These are phyloP conservation scores for Zea luxurians DNA, from an alignment of 176 grass and related monocot genomes.

Conservation along the genomic window DNA sequence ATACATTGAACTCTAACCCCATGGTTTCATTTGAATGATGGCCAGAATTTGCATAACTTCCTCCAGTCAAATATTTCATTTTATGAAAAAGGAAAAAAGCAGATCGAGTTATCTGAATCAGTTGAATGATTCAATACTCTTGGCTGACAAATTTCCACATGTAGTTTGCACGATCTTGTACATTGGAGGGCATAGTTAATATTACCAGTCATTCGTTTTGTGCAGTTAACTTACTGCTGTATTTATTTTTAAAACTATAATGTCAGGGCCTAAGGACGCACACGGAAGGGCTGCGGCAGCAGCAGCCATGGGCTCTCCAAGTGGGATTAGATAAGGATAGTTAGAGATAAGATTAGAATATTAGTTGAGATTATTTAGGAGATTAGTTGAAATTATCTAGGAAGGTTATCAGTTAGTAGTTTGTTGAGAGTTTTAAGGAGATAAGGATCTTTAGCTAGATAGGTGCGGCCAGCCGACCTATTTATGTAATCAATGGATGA, in stretches of 20 bases:
- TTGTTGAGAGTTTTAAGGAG: too few species aligned
- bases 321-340: too few species aligned
- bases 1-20: background rate
- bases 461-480: too few species aligned
- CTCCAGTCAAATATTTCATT: background rate
- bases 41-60: slow-evolving; percentile 1
- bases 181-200: background rate
- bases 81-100: background rate
- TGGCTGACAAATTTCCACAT: background rate
- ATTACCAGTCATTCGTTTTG: background rate
- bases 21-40: background rate
- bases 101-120: background rate
- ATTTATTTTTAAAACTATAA: background rate
- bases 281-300: too few species aligned
- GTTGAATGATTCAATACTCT: background rate
- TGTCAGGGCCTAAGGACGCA: too few species aligned
- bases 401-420: too few species aligned
- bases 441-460: too few species aligned
- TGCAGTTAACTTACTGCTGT: background rate
- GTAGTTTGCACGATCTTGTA: background rate
- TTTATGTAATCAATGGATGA: too few species aligned
- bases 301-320: too few species aligned
- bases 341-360: too few species aligned
- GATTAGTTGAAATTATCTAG: too few species aligned
- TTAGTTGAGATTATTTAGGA: too few species aligned